Percentiles rank a stretch among this genome's conserved stretches.
phyloP scores from a whole-genome alignment of 352 stramenopile species.

The Phytopythium oedochilum region DNA sequence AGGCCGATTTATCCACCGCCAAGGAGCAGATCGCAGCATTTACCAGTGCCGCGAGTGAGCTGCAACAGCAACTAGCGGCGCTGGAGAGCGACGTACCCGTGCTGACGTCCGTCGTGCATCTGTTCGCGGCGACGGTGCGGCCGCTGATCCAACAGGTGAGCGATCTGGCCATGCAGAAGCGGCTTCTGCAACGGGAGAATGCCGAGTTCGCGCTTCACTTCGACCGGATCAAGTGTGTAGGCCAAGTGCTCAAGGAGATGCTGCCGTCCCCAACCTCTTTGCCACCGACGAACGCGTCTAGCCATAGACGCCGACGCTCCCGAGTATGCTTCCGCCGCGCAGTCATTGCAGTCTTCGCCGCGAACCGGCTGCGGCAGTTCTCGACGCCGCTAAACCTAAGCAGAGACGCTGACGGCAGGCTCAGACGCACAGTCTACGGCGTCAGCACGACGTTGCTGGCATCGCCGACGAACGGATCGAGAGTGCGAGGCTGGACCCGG shows the following conservation, averaged over 20 bases:
- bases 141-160: slow-evolving; percentile 64
- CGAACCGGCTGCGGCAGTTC: slow-evolving; percentile 50
- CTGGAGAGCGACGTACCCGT: slow-evolving; percentile 45
- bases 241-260: slow-evolving; percentile 51
- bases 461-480: slow-evolving; percentile 6
- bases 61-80: slow-evolving; percentile 23
- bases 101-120: slow-evolving; percentile 35
- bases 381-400: not conserved
- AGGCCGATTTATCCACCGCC: slow-evolving; percentile 22
- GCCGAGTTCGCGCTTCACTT: slow-evolving; percentile 33
- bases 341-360: slow-evolving; percentile 61
- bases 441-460: slow-evolving; percentile 34
- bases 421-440: slow-evolving; percentile 20
- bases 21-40: slow-evolving; percentile 8
- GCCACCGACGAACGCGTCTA: no score
- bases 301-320: not conserved
- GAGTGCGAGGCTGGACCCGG: slow-evolving; percentile 6
- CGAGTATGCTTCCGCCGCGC: slow-evolving; percentile 38
- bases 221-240: slow-evolving; percentile 59
- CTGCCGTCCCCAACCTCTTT: slow-evolving; percentile 13
- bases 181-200: slow-evolving; percentile 44
- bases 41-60: slow-evolving; percentile 10
- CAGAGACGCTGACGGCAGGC: not conserved
- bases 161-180: slow-evolving; percentile 58
- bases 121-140: slow-evolving; percentile 58